Evolutionary conservation across 2,329 filamentous ascomycete species (phyloP), one percentile per base, ranked within the genome.

Genomic region (Fusarium anthophilum): DNA sequence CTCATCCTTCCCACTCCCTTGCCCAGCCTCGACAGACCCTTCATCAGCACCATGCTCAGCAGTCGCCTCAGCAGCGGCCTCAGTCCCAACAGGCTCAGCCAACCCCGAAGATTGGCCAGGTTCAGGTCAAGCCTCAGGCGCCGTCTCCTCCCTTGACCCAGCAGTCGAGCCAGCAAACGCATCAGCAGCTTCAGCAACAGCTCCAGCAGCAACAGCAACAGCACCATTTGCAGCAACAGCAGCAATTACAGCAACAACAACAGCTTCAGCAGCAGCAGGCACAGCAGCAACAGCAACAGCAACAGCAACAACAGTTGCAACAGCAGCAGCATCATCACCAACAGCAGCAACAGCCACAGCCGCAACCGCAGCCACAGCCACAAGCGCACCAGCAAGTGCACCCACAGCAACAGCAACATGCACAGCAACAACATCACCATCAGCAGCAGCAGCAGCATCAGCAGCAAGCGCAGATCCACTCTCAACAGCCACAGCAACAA

Each of bases 81-180:
- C 84, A 85, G 75, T 81, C 82, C 30, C 84, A 84, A 58, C 77
- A 78, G 59, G 71, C 77, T 44, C 78, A 79, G 43, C 75, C 78
- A n/a, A 77, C 77, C 20, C 77, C 77, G 14, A 79, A 81, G 48
- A 76, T 80, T 48, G 75, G 77, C 22, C 81, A 82, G 58, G 76
- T 79, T 50, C 82, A 81, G 59, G 78, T 80, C 45, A 81, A 81
- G 39, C 76, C 75, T 9, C 75, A 79, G 47, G 78, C 77, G 5
- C 81, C 79, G 51, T 80, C 82, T 24, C 80, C 81, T 35, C 76
- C 80, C 32, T 78, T 81, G 17, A 76, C 76, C 6, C 79, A 80
- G 22, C 80, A 81, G 32, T 73, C 80, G 20, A 56, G 69, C 11
- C 79, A 69, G 17, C 74, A 76, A 35, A 74, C 76, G 18, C 77